Evolutionary conservation across 768 basidiomycete genomes (phyloP).

Genomic region (Tricholomella constricta): DNA sequence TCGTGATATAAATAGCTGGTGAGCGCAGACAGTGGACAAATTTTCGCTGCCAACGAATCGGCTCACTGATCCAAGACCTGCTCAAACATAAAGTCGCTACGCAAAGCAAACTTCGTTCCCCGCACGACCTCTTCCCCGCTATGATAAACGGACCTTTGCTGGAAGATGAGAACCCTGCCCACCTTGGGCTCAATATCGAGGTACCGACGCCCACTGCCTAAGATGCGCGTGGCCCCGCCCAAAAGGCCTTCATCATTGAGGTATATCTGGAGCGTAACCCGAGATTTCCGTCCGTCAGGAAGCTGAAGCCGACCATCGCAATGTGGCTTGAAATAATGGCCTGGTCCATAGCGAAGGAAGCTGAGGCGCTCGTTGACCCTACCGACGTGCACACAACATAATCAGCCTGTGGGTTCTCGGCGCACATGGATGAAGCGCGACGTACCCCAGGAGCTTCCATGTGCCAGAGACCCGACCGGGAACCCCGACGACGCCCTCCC

Average conservation of each 20-base stretch:
- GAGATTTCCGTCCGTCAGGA: slow-evolving; percentile 38
- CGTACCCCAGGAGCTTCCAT: slow-evolving; percentile 38
- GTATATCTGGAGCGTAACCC: slow-evolving; percentile 48
- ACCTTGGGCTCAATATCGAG: slow-evolving; percentile 45
- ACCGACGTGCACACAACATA: not conserved
- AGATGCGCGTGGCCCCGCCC: slow-evolving; percentile 46
- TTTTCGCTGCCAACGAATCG: not conserved
- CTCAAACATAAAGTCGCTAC: slow-evolving; percentile 43
- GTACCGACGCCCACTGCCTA: slow-evolving; percentile 26
- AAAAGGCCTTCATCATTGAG: slow-evolving; percentile 39
- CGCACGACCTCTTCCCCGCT: slow-evolving; percentile 43
- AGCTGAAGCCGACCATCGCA: slow-evolving; percentile 39
- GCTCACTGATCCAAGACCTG: not conserved
- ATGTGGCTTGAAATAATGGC: slow-evolving; percentile 43
- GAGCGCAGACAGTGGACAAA: not conserved
- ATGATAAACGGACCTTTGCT: slow-evolving; percentile 41
- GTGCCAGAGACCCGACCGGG: slow-evolving; percentile 28
- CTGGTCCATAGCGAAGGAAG: slow-evolving; percentile 45
- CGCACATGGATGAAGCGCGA: not conserved
- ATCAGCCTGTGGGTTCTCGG: not conserved
- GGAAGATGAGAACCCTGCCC: slow-evolving; percentile 47
- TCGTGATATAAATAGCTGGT: not conserved
- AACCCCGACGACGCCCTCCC: slow-evolving; percentile 34
- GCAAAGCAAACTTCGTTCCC: slow-evolving; percentile 43
- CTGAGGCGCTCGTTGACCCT: slow-evolving; percentile 48